Base-by-base conservation (phyloP, 306 rosid species). In the Citrullus colocynthis region DNA sequence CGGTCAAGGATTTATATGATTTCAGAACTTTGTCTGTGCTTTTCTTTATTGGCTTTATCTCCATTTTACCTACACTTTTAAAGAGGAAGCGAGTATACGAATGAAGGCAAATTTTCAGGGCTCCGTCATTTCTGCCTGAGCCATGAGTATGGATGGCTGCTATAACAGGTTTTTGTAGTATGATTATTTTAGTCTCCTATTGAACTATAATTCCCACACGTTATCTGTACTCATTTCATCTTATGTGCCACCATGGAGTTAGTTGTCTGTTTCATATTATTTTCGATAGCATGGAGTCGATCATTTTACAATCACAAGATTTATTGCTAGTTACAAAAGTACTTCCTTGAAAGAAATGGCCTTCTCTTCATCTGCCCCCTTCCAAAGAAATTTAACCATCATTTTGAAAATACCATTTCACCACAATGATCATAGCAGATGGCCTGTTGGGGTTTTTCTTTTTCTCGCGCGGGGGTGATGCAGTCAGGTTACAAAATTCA, bases 61-160 rank as follows among this genome's bases (percentile, higher is more conserved):
- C 88, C 81, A 92, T 96, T 74, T 20, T 76, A 36, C 99, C 99
- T 0, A 87, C 98, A 16, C 61, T 96, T 82, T 52, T 96, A 85
- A 96, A 96, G 91, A 89, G 92, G 88, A 96, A 96, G 88, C 91
- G 96, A 73, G 90, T 92, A 63, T 92, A 92, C 70, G 98, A 96
- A 83, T 96, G 86, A 95, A 81, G 84, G 78, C 66, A 65, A 69
- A 45, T 71, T 28, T 20, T 51, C 5, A 6, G 37, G 51, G 75
- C 78, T 74, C 63, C 62, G 9, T 54, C 63, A 16, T 74, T 51
- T 74, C 63, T 74, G 63, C 62, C 63, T 32, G 48, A 74, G 78
- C 49, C 62, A 30, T 52, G 63, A 52, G 63, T 16, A 52, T 9
- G 63, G 45, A 32, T 74, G 63, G 78, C 78, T 52, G 78, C 78